Conservation (phyloP, 2,329 filamentous ascomycete species). For the Coniochaeta pulveracea region DNA sequence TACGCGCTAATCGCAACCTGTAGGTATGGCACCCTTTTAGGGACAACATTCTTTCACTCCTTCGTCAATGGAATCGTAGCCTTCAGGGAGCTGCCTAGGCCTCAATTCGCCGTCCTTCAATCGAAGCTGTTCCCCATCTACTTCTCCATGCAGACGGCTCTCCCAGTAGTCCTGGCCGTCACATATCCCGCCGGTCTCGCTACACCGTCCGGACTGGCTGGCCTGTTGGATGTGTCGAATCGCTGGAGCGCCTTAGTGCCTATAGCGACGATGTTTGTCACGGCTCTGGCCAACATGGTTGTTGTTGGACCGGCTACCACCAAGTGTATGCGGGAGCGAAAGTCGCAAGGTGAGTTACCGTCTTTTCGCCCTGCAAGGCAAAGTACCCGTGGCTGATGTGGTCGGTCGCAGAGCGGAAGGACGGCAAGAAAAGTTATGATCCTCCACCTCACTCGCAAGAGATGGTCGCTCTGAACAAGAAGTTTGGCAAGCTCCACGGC, state of each 20-base stretch:
- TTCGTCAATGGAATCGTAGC: slow-evolving; percentile 67
- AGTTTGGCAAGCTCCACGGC: slow-evolving; percentile 71
- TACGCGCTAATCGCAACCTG: slow-evolving; percentile 7
- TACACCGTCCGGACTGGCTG: slow-evolving; percentile 33
- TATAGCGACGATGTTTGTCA: slow-evolving; percentile 57
- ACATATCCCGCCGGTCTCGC: slow-evolving; percentile 61
- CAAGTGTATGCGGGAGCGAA: slow-evolving; percentile 62
- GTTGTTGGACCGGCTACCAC: slow-evolving; percentile 67
- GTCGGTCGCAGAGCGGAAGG: slow-evolving; percentile 56
- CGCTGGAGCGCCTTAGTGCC: slow-evolving; percentile 56
- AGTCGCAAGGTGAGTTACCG: slow-evolving; percentile 58
- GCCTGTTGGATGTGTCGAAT: slow-evolving; percentile 49
- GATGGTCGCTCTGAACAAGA: slow-evolving; percentile 71
- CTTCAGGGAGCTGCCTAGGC: slow-evolving; percentile 64
- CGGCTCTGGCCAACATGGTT: slow-evolving; percentile 57
- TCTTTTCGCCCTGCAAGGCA: not conserved
- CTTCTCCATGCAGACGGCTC: slow-evolving; percentile 69
- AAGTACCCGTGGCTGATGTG: not conserved
- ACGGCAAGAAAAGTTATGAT: slow-evolving; percentile 82
- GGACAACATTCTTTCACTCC: slow-evolving; percentile 78
- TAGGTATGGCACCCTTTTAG: slow-evolving; percentile 81
- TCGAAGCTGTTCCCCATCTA: slow-evolving; percentile 76
- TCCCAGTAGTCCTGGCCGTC: slow-evolving; percentile 62
- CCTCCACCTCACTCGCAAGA: slow-evolving; percentile 68
- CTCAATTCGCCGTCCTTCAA: slow-evolving; percentile 74